Base-by-base conservation (phyloP, 1,139 yeast genomes). In the Blastobotrys illinoisensis region DNA sequence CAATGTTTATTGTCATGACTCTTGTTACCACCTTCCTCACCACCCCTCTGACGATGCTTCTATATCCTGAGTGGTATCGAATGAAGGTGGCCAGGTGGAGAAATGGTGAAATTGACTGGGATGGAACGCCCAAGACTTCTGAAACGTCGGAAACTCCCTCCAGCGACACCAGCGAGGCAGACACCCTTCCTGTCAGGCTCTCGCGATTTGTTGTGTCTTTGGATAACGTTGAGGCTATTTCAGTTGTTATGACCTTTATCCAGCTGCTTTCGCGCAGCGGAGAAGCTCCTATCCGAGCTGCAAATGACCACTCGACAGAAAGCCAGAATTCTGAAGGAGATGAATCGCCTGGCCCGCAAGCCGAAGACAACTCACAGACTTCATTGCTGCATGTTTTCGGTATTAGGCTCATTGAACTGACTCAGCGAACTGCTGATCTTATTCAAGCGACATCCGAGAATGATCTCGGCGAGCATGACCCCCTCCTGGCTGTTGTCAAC, bases 1-100 rank as follows among this genome's bases (percentile, higher is more conserved):
- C 91, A 14, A 87, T 87, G 90, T 86, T 87, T 64, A 81, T 87
- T 57, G 81, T 87, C 48, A 86, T 86, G 95, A 89, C 95, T 0
- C 74, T 87, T 56, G 78, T 85, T 1, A 79, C 89, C 1, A 87
- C 95, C 0, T 85, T 86, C 62, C 69, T 81, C 20, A 87, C 95
- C 1, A 85, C 95, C 1, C 95, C 95, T 1, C 69, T 86, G 63
- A 80, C 93, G 0, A 68, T 80, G 49, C 67, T 74, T 67, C 71
- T 76, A 1, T 86, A 85, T 63, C 90, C 95, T 1, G 75, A 56
- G 21, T 70, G 78, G 24, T 84, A 84, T 67, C 76, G 90, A 62
- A 80, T 78, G 54, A 75, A 78, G 61, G 77, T 81, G 43, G 75
- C 74, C 48, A 68, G 64, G 50, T 73, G 68, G 60, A 62, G 74